Percentiles rank a stretch among this genome's conserved stretches.
Conservation (phyloP, 2,329 filamentous ascomycete species). For the Bisporella sp. region DNA sequence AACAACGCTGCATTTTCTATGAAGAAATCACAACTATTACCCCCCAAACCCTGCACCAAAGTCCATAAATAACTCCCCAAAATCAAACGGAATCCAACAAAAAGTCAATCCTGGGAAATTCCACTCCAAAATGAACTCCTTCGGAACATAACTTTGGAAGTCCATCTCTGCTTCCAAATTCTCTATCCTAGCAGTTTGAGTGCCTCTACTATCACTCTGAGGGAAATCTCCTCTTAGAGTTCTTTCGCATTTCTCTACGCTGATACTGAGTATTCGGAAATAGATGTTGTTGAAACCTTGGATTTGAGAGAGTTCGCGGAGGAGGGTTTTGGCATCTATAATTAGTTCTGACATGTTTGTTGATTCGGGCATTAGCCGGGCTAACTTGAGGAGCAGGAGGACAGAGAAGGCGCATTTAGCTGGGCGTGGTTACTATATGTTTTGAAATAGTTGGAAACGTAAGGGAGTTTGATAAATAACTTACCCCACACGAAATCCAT, state of each 20-base stretch:
- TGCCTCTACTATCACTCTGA: background rate
- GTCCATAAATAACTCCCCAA: conserved; percentile 15
- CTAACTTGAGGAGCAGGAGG: conserved; percentile 44
- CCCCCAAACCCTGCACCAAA: conserved; percentile 1
- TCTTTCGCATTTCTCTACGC: conserved; percentile 42
- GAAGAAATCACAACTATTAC: too few species aligned
- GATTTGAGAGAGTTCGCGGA: conserved; percentile 34
- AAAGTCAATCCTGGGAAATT: conserved; percentile 46
- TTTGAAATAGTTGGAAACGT: background rate
- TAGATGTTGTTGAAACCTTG: conserved; percentile 39
- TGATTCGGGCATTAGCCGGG: conserved; percentile 39
- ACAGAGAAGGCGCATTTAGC: conserved; percentile 52
- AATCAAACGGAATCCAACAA: conserved; percentile 34
- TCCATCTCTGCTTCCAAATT: conserved; percentile 34
- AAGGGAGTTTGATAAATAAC: background rate
- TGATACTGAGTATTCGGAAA: conserved; percentile 40
- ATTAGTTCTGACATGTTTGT: conserved; percentile 30
- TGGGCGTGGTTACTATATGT: background rate
- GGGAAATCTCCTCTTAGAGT: conserved; percentile 32
- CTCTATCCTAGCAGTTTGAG: conserved; percentile 13
- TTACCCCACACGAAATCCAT: conserved; percentile 48
- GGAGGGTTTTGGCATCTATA: conserved; percentile 34
- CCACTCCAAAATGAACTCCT: conserved; percentile 51
- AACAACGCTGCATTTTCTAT: too few species aligned
- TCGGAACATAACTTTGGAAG: conserved; percentile 45